Percentiles rank a stretch among this genome's conserved stretches.
Evolutionary conservation across 805 yeast genomes (phyloP).

Genomic region (Huiozyma naganishii): DNA sequence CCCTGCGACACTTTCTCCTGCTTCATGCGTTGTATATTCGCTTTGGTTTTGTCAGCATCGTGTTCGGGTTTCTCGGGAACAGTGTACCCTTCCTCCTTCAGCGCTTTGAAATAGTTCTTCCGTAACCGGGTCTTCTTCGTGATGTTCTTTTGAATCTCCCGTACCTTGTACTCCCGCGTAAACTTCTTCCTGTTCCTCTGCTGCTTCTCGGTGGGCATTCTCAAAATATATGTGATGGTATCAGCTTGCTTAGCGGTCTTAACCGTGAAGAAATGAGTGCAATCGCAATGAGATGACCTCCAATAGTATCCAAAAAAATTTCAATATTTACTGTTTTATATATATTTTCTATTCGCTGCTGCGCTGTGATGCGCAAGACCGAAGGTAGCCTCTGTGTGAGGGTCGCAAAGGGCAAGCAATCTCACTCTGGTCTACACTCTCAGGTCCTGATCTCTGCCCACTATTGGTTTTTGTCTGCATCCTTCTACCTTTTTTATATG

Average conservation of each 20-base stretch:
- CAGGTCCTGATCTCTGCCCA: too few species aligned
- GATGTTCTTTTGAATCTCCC: conserved; percentile 69
- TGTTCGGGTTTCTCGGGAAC: conserved; percentile 34
- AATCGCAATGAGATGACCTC: neutral
- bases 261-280: neutral
- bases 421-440: too few species aligned
- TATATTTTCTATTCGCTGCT: neutral
- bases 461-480: too few species aligned
- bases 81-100: conserved; percentile 58
- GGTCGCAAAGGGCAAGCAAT: too few species aligned
- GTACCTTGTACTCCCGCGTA: conserved; percentile 31
- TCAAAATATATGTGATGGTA: neutral
- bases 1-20: conserved; percentile 14
- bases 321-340: neutral
- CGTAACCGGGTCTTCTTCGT: conserved; percentile 72
- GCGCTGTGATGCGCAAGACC: too few species aligned
- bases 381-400: too few species aligned
- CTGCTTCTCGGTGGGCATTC: conserved; percentile 19
- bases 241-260: neutral
- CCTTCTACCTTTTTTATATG: neutral
- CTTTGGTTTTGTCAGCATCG: conserved; percentile 1
- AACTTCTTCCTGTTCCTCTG: conserved; percentile 27
- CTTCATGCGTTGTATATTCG: conserved; percentile 12
- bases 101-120: conserved; percentile 67
- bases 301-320: neutral